Conservation (phyloP, 2,329 filamentous ascomycete species). For the Amylocarpus encephaloides region DNA sequence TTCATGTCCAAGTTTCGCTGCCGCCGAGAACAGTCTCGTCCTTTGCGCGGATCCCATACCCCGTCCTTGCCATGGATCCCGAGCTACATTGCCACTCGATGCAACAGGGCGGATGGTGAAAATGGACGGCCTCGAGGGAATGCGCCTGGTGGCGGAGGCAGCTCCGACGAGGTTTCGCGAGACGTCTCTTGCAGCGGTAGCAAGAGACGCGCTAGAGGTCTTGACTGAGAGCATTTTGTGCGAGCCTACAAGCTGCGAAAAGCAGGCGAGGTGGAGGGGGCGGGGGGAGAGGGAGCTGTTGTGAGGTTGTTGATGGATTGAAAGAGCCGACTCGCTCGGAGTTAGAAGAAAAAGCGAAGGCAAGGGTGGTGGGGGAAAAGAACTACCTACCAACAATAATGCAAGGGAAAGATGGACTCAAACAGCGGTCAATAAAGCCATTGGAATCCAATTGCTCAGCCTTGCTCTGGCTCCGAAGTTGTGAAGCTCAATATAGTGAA, state of each 20-base stretch:
- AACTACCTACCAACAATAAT: neutral
- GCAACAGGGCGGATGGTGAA: neutral
- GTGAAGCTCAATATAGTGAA: neutral
- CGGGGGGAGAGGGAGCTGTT: neutral
- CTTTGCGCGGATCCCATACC: neutral
- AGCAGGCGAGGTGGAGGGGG: neutral
- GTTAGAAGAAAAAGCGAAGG: neutral
- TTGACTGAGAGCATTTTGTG: neutral
- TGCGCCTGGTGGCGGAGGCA: neutral
- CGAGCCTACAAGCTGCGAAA: neutral
- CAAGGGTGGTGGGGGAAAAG: too few relatives aligned
- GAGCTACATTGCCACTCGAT: neutral
- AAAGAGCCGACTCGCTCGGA: neutral
- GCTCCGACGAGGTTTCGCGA: neutral
- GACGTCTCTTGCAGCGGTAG: neutral
- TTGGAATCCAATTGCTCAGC: neutral
- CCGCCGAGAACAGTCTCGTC: constrained; percentile 55
- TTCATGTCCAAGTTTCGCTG: constrained; percentile 58
- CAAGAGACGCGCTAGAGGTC: neutral
- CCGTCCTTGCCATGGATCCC: neutral
- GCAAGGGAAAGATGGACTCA: neutral
- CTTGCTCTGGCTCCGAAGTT: neutral
- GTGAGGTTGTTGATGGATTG: neutral
- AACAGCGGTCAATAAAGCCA: neutral
- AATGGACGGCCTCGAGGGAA: neutral